Evolutionary conservation across 2,329 filamentous ascomycete species (phyloP), one percentile per base, ranked within the genome.

Genomic region (Hypoxylon sp.): DNA sequence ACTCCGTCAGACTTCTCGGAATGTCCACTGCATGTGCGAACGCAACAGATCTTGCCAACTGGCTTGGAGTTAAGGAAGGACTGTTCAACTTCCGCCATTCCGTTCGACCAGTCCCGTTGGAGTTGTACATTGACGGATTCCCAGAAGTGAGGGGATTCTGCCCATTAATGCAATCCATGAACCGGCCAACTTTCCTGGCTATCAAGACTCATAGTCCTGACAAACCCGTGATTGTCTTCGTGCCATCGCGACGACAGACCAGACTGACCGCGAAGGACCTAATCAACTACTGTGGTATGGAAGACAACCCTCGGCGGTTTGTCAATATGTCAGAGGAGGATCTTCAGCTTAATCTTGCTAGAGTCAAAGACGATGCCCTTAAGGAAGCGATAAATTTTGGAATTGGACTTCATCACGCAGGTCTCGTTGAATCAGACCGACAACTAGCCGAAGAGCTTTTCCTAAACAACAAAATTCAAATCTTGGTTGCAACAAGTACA

Each of bases 1-100:
- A 91, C 56, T 89, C 94, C 0, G 95, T 99, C 22, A 89, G 96
- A 3, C 85, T 99, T 4, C 87, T 99, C 70, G 96, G 96, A n/a
- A 99, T 99, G 97, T 99, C 96, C 1, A 99, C 96, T 17, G 97
- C 96, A 9, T 98, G 95, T 75, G 96, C 96, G 13, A 99, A 99
- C 77, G 96, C 97, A 1, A 92, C 89, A 13, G 97, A 99, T 79
- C 85, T 99, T 37, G 97, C 88, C 1, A 98, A 97, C 76, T 99
- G 96, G 96, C 87, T 99, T 2, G 96, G 96, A 51, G 97, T 99
- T 42, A 98, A 97, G 78, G 92, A 97, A 76, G 95, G 91, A 0
- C 81, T 99, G 24, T 99, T 97, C 87, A 99, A 99, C 81, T 99
- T 99, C 81, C 89, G 94, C 29, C 96, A 99, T 78, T 98, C 94